Evolutionary conservation across 129 eudicot genomes (phyloP).

Genomic region (sunflower (Helianthus annuus)): HanXRQr2.0-SUNRISE NC_035436.2:12123315-12123814

Average conservation of each 20-base stretch:
- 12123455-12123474: background rate
- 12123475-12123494: background rate
- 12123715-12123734: background rate
- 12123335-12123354: no score
- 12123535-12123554: background rate
- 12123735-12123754: background rate
- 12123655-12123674: background rate
- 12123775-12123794: slow-evolving; percentile 3
- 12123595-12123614: background rate
- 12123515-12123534: background rate
- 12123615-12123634: background rate
- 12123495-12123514: background rate
- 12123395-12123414: no score
- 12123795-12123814: background rate
- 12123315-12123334: no score
- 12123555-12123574: background rate
- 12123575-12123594: background rate
- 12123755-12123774: background rate
- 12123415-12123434: no score
- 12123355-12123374: no score
- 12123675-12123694: background rate
- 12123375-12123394: no score
- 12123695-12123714: background rate
- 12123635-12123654: background rate
- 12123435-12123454: no score